Base-by-base conservation (phyloP, 371 early-diverging fungal species). In the Entomophthora muscae region DNA sequence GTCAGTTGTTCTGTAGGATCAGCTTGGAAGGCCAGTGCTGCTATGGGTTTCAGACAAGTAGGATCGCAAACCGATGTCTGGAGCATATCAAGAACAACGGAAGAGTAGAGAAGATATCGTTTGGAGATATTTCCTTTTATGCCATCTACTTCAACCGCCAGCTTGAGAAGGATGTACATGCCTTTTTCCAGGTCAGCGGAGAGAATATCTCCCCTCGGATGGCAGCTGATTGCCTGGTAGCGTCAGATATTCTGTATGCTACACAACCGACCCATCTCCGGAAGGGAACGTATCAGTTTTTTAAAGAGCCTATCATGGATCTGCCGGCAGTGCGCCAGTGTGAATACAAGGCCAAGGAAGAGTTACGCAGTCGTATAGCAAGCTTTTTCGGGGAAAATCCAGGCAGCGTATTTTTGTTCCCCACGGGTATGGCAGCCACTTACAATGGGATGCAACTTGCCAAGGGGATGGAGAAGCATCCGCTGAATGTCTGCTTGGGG, bases 181-280 rank as follows among this genome's bases (percentile, higher is more conserved):
- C 5, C 10, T 93, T 83, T 65, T 96, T 96, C 95, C 95, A 95
- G 71, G 94, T 94, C 69, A 71, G 90, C 1, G 97, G 97, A 23
- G 89, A 89, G 52, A 88, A 84, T 58, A 80, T 96, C 51, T 82
- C 89, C 1, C 88, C 91, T 0, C 84, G 97, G 30, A 78, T 85
- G 72, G 97, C 97, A 0, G 84, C 87, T 42, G 80, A 84, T 63
- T 64, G 64, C 57, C 23, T 64, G 52, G 21, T 3, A 33, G 24
- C 22, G 32, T 21, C 27, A 33, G n/a, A 24, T 24, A 63, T 27
- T n/a, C 17, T 17, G 2, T 53, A n/a, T n/a, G n/a, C n/a, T n/a
- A n/a, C n/a, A n/a, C n/a, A n/a, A n/a, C n/a, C n/a, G n/a, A n/a
- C n/a, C n/a, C n/a, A n/a, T n/a, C n/a, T n/a, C n/a, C n/a, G n/a